Base-by-base conservation (phyloP, 371 early-diverging fungal genomes). In the Rhizopus microsporus region DNA sequence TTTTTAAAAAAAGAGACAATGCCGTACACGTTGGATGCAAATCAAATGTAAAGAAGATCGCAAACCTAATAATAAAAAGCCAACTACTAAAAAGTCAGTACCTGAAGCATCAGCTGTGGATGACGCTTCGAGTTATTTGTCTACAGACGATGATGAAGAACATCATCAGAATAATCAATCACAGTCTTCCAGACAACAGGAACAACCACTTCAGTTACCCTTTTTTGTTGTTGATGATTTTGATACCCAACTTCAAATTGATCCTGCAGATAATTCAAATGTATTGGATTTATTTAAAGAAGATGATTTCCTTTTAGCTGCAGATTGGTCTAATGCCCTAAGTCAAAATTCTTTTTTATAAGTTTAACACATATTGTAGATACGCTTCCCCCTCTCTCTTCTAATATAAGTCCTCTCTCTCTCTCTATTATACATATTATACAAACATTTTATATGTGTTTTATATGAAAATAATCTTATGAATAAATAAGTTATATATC, bases 1-100 rank as follows among this genome's bases (percentile, higher is more conserved):
- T 38, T 57, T 23, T 4, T 32, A 7, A 44, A 9, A 68, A 57
- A 51, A 73, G 67, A 71, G 89, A 31, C 91, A 90, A 59, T 90
- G 91, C 43, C 77, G 91, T 17, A 87, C 89, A 5, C 78, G 91
- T 33, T 90, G 84, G 84, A 81, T 82, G 46, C 83, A 83, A 58
- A 65, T 83, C 7, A 76, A 78, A 51, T 76, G 81, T 43, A 82
- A 82, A 47, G 77, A 80, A 60, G 65, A 68, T 30, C 67, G 72
- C 46, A 66, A 72, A 15, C 62, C 59, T n/a, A 15, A 57, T 51
- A 34, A 61, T 56, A 23, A 32, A 48, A 12, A 56, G 35, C 16
- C 37, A 34, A 17, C 17, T 12, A 7, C 12, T 39, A 17, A 17
- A 34, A 35, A 32, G 12, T 8, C 30, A 55, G 32, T n/a, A 15